These are phyloP conservation scores for Annona squamosa DNA, from an alignment of 164 flowering plant genomes.

Conservation along the genomic window DNA sequence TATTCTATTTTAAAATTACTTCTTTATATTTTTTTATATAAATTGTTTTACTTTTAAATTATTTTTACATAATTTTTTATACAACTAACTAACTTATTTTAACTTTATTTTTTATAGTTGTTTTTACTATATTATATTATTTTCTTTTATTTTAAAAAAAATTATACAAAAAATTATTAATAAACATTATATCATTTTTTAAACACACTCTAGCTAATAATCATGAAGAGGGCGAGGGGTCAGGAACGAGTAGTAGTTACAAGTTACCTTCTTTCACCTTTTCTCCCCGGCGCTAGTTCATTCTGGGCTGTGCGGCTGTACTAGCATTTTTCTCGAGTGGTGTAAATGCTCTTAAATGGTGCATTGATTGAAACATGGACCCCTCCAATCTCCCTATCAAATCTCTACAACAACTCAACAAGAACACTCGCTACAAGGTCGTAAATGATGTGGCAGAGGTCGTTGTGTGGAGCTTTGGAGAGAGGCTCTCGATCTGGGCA, in stretches of 20 bases:
- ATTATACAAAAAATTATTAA: no score
- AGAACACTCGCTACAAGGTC: neutral
- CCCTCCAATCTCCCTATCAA: neutral
- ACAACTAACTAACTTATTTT: neutral
- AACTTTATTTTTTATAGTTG: neutral
- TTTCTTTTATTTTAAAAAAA: no score
- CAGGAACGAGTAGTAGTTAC: slow-evolving; percentile 8
- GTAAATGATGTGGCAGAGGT: neutral
- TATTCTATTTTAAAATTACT: no score
- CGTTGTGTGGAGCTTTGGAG: neutral
- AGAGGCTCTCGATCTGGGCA: neutral
- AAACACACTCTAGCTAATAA: no score
- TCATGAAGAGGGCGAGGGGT: no score
- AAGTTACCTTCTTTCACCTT: slow-evolving; percentile 7
- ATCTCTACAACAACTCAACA: neutral
- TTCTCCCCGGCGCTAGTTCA: neutral
- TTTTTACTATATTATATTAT: no score
- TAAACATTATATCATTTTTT: no score
- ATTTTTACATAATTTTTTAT: no score
- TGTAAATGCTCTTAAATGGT: slow-evolving; percentile 2
- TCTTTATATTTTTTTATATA: no score
- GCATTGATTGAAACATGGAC: neutral
- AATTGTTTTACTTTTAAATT: no score
- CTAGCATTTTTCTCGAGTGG: neutral
- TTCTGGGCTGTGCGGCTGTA: neutral